Evolutionary conservation across 495 filamentous ascomycete species (phyloP), one percentile per base, ranked within the genome.

Genomic region (Hyaloscypha finlandica): DNA sequence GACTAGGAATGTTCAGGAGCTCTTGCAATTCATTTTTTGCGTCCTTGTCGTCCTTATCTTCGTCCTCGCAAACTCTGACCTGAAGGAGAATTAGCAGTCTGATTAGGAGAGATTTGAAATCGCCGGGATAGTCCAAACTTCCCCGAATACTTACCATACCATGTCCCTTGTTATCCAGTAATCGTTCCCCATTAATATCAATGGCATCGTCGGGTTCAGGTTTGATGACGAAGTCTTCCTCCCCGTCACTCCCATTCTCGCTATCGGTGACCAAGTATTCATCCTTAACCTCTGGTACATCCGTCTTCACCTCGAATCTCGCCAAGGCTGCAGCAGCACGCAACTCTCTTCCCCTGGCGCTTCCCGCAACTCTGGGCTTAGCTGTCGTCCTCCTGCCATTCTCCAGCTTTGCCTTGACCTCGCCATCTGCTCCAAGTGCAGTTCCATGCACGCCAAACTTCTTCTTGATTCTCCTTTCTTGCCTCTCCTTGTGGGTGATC

Each of bases 311-410:
- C 35, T 90, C 89, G 61, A 94, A 91, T 67, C 91, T 84, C 22
- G 88, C 89, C 66, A 94, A 69, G 6, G 91, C 91, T 51, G 91
- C 91, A 16, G 88, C 90, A 31, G 90, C 91, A 68, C 91, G 80
- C 19, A 94, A 75, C 59, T 94, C 91, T 65, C 91, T 78, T 1
- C 91, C 92, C 61, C 91, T 77, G 35, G 81, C 81, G 70, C 89
- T 92, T 16, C 79, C 79, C 8, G 91, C 91, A 16, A 93, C 89
- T 64, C 87, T 81, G 0, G 91, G 91, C 68, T 91, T 93, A 1
- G 68, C 67, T 3, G 42, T 16, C 14, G 64, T 59, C 33, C 59
- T 71, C 68, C 84, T 88, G 1, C 90, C 90, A 19, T 84, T 81
- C 74, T 93, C 90, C 29, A 93, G 76, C 70, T 86, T 83, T 5